phyloP scores from a whole-genome alignment of 805 yeast species.

The Saccharomycodes ludwigii region DNA sequence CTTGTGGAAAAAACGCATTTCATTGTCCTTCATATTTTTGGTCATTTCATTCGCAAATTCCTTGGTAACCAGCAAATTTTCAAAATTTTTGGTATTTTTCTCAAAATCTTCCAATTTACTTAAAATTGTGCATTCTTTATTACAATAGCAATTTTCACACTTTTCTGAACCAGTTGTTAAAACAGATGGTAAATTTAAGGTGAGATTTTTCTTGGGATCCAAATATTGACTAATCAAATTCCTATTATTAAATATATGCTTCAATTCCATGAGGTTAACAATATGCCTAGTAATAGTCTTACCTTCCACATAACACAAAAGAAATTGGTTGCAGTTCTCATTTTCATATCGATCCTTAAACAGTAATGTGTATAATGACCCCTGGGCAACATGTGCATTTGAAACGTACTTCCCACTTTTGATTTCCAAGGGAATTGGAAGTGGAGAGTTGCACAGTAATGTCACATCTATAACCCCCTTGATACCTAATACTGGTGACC shows the following conservation, averaged over 20 bases:
- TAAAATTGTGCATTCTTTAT: constrained; percentile 6
- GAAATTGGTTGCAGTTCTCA: constrained; percentile 47
- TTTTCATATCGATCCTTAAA: constrained; percentile 70
- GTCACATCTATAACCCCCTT: constrained; percentile 88
- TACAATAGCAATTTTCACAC: constrained; percentile 5
- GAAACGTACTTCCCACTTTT: constrained; percentile 67
- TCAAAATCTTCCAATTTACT: no score
- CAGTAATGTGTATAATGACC: constrained; percentile 66
- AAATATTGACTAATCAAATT: constrained; percentile 54
- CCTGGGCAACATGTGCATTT: constrained; percentile 73
- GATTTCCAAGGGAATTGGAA: constrained; percentile 71
- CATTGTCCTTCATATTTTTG: no score
- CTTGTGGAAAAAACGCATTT: no score
- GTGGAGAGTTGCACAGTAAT: constrained; percentile 47
- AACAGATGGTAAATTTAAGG: constrained; percentile 3
- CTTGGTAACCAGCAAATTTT: no score
- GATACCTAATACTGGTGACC: constrained; percentile 86
- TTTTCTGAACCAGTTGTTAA: constrained; percentile 4
- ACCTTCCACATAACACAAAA: constrained; percentile 63
- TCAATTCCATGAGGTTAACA: constrained; percentile 42
- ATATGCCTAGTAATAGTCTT: constrained; percentile 43
- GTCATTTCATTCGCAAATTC: no score
- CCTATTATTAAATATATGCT: constrained; percentile 57
- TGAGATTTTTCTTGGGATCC: constrained; percentile 27
- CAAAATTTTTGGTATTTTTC: no score